Evolutionary conservation across 73 alveolate species (phyloP), one percentile per base, ranked within the genome.

Genomic region (Tetrahymena borealis): DNA sequence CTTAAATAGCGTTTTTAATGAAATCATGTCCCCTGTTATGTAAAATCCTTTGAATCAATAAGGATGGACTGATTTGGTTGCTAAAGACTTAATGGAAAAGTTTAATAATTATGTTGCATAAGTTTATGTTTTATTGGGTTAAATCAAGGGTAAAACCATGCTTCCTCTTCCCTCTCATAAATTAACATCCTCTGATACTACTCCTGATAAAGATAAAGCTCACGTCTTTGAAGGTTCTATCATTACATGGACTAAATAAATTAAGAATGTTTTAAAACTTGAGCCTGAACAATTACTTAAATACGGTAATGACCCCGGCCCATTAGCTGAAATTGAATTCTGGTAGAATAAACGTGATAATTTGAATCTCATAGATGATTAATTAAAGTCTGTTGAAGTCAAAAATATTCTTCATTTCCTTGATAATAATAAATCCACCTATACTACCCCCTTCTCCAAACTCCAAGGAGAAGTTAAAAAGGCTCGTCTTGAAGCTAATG

Each of bases 201-300:
- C 98, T 60, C 98, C 99, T 42, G 98, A 98, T 96, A 98, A 99
- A 95, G 99, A 99, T 96, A 99, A 98, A 95, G 99, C 99, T 32
- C 99, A 99, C 91, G 99, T 99, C 20, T 98, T 99, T 90, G 99
- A 99, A 95, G 99, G 99, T 60, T 99, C 99, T 35, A 98, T 99
- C 42, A 99, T 99, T 41, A 99, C 99, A 78, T 99, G 99, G 99
- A 99, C 99, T 33, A 99, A 98, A 93, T 99, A 99, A 96, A 99
- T 99, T 95, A 97, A 99, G 96, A 98, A 98, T 91, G 99, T 99
- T 38, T 95, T 99, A 93, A 99, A 99, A 94, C 99, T 99, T 94
- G 99, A 98, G 92, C 99, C 99, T 6, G 99, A 99, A 93, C 97
- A 98, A 78, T 99, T 99, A 12, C 90, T 94, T 32, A 94, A 94